Evolutionary conservation across 129 eudicot species (phyloP).

Genomic region (Arctium lappa): DNA sequence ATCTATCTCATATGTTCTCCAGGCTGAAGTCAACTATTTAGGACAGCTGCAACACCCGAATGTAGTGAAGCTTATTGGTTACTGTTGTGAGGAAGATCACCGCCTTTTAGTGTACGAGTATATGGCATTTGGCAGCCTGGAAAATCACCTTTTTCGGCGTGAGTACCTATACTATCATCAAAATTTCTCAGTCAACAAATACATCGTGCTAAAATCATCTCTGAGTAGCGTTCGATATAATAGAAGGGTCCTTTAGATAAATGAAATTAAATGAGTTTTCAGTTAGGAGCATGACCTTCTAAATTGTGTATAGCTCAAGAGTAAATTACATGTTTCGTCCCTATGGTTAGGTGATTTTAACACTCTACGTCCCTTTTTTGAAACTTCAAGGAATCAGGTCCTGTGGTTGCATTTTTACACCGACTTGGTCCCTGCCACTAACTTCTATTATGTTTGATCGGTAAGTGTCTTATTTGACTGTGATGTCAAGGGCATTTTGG

Average conservation of each 20-base stretch:
- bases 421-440: no score
- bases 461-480: no score
- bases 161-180: slow-evolving; percentile 34
- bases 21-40: slow-evolving; percentile 93
- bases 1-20: slow-evolving; percentile 19
- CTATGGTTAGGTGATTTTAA: no score
- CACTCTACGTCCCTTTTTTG: no score
- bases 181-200: neutral
- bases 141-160: slow-evolving; percentile 77
- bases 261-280: neutral
- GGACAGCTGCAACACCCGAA: slow-evolving; percentile 86
- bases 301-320: no score
- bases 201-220: neutral
- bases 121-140: slow-evolving; percentile 93
- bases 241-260: neutral
- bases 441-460: no score
- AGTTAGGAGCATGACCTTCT: neutral
- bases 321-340: no score
- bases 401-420: no score
- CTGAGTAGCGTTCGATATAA: neutral
- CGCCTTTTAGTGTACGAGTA: slow-evolving; percentile 92
- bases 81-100: slow-evolving; percentile 88
- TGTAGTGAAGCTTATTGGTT: slow-evolving; percentile 92
- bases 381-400: no score
- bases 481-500: no score